Evolutionary conservation across 306 rosid species (phyloP).

Genomic region (Abrus pulchellus): DNA sequence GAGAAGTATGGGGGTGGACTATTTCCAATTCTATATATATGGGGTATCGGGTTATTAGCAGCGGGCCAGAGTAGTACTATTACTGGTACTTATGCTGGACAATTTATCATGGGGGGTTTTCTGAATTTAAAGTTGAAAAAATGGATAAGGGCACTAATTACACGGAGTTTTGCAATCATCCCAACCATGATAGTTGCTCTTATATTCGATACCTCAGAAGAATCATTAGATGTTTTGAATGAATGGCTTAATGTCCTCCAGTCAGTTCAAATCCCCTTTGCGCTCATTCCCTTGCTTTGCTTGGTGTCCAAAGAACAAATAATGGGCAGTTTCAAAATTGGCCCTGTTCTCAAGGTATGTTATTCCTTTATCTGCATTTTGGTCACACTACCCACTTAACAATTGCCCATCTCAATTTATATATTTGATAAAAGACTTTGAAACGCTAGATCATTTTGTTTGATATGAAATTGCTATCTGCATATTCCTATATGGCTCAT

Average conservation of each 20-base stretch:
- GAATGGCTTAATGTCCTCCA: constrained; percentile 99
- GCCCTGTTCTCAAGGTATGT: constrained; percentile 80
- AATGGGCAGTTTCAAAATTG: constrained; percentile 92
- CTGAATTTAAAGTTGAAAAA: constrained; percentile 86
- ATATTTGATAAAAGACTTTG: background rate
- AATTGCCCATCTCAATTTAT: constrained; percentile 4
- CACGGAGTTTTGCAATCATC: constrained; percentile 86
- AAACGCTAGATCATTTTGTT: constrained; percentile 33
- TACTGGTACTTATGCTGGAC: constrained; percentile 99
- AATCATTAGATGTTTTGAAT: constrained; percentile 75
- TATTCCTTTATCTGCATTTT: constrained; percentile 36
- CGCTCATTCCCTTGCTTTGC: constrained; percentile 92
- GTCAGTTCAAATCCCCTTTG: constrained; percentile 97
- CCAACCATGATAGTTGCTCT: constrained; percentile 94
- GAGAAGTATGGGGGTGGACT: constrained; percentile 92
- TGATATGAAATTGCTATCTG: background rate
- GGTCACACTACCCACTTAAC: background rate
- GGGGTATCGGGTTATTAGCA: constrained; percentile 94
- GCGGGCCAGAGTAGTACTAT: constrained; percentile 99
- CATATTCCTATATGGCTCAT: constrained; percentile 24
- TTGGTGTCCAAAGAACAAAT: constrained; percentile 91
- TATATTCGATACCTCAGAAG: constrained; percentile 76
- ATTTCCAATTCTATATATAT: constrained; percentile 88
- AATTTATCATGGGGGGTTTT: constrained; percentile 98
- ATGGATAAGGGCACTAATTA: constrained; percentile 91